Base-by-base conservation (phyloP, 1,284 basidiomycete genomes). In the Vanrija sp. region DNA sequence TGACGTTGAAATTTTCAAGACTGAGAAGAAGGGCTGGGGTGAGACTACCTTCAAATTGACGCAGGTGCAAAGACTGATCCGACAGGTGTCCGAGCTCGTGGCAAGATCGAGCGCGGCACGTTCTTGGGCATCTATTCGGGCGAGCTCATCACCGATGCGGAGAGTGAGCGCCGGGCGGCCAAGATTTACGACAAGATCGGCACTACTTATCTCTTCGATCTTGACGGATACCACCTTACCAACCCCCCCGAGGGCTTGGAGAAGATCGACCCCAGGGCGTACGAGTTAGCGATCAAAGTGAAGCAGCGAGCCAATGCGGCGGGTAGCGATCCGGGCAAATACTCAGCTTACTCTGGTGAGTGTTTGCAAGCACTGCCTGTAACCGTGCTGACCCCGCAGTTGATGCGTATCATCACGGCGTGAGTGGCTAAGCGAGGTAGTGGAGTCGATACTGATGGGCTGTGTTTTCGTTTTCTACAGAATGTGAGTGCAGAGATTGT, bases 71-170 rank as follows among this genome's bases (percentile, higher is more conserved):
- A 12, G 14, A 12, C 34, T 14, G 12, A 14, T 8, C 34, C 4
- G 10, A 15, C 34, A 34, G 34, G 34, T 15, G 34, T 34, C 14
- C 34, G 34, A 9, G 23, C 42, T 21, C 42, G 42, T 44, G 45
- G 29, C 50, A 83, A 79, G 60, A 91, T 96, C 25, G 81, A 81
- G 0, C 75, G 71, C 38, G 86, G 89, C 3, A 83, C 84, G 0
- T 95, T 87, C 67, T 76, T 96, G 43, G 91, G 91, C 2, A 81
- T 89, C 0, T 95, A 95, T 71, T 79, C 89, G 2, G 92, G 92
- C 1, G 92, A 96, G 69, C 75, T 92, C 5, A 66, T 95, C 23
- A 84, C 81, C 0, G 86, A 89, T 46, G 76, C 72, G 1, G 86
- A 86, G 51, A 82, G 81, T 2, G 85, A 91, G 45, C 65, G 73